Evolutionary conservation across 345 rosid species (phyloP).

Genomic region (Rhodamnia argentea): DNA sequence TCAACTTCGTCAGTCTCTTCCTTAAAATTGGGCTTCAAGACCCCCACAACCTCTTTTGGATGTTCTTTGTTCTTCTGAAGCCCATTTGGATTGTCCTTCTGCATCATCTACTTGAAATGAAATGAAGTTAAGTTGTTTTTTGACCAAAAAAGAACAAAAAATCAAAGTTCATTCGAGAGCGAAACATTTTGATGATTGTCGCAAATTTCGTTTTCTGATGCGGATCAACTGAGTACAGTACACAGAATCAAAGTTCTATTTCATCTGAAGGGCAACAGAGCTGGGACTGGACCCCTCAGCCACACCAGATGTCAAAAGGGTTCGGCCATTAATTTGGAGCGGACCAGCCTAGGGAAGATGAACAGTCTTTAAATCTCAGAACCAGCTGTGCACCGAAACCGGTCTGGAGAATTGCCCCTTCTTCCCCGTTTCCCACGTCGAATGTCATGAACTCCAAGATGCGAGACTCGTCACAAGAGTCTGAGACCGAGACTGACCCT

Average conservation of each 20-base stretch:
- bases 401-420: background rate
- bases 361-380: background rate
- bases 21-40: no score
- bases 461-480: background rate
- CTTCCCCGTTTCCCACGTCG: background rate
- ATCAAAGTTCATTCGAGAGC: no score
- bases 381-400: background rate
- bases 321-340: background rate
- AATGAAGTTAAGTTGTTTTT: no score
- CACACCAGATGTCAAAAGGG: background rate
- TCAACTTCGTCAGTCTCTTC: no score
- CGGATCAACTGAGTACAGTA: background rate
- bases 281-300: background rate
- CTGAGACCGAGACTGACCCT: no score
- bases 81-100: no score
- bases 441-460: background rate
- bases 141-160: no score
- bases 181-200: background rate
- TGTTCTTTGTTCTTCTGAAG: no score
- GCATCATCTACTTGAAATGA: no score
- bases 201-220: background rate
- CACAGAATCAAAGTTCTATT: background rate
- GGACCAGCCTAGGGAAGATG: background rate
- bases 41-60: no score
- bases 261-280: background rate